phyloP scores from a whole-genome alignment of 257 asterid species.

The Galeopsis tetrahit region DNA sequence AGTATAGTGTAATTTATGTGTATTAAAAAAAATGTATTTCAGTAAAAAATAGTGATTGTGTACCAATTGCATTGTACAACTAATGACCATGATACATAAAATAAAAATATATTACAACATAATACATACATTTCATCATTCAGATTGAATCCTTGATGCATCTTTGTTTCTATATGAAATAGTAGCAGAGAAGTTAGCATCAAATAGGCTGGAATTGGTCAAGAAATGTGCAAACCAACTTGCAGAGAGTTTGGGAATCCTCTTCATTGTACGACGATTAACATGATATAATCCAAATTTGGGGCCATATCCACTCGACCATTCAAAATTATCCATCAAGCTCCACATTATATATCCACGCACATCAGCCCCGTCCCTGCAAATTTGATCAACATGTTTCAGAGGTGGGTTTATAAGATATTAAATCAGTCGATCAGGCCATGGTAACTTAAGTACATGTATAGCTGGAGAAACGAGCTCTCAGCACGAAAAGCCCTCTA shows the following conservation, averaged over 20 bases:
- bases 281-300: conserved; percentile 61
- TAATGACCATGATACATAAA: too few species aligned
- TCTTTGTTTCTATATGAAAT: background rate
- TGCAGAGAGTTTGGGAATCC: conserved; percentile 31
- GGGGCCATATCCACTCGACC: conserved; percentile 52
- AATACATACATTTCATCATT: background rate
- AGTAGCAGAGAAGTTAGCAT: background rate
- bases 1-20: too few species aligned
- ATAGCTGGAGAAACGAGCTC: background rate
- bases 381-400: background rate
- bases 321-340: conserved; percentile 75
- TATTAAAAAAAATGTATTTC: too few species aligned
- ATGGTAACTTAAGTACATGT: background rate
- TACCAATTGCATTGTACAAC: too few species aligned
- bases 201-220: conserved; percentile 30
- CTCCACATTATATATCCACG: conserved; percentile 79
- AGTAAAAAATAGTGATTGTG: too few species aligned
- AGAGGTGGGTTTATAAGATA: too few species aligned
- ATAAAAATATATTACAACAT: too few species aligned
- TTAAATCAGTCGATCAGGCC: background rate
- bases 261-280: conserved; percentile 45
- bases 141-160: conserved; percentile 26
- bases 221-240: conserved; percentile 65
- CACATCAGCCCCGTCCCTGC: conserved; percentile 69
- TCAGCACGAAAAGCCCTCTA: too few species aligned